phyloP scores from a whole-genome alignment of 331 rosid species.

The Phaseolus coccineus region DNA sequence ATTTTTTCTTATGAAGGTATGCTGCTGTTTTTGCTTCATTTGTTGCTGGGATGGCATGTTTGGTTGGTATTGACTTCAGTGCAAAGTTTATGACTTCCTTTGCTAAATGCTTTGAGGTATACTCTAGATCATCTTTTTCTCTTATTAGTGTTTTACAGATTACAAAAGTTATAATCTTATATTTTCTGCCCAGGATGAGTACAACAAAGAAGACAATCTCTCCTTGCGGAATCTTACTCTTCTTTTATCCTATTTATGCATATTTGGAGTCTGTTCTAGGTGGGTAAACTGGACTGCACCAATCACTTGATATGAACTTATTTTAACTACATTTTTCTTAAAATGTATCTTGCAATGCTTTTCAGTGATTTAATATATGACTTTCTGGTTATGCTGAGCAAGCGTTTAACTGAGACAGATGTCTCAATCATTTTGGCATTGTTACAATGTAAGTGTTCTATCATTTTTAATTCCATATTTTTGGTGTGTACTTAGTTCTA shows the following conservation, averaged over 20 bases:
- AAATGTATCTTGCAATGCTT: slow-evolving; percentile 45
- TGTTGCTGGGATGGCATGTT: slow-evolving; percentile 88
- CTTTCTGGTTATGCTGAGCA: slow-evolving; percentile 79
- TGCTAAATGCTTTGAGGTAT: slow-evolving; percentile 87
- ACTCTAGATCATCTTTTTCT: slow-evolving; percentile 32
- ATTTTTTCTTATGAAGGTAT: slow-evolving; percentile 58
- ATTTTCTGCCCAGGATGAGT: slow-evolving; percentile 68
- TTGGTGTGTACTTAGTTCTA: slow-evolving; percentile 7
- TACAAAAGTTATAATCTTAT: slow-evolving; percentile 19
- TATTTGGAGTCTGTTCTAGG: slow-evolving; percentile 91
- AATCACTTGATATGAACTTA: slow-evolving; percentile 16
- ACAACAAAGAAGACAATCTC: slow-evolving; percentile 77
- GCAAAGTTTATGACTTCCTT: slow-evolving; percentile 85
- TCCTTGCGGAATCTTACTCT: slow-evolving; percentile 86
- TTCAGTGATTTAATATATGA: slow-evolving; percentile 89
- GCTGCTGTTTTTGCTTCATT: slow-evolving; percentile 91
- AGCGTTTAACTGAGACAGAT: slow-evolving; percentile 74
- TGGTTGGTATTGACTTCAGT: slow-evolving; percentile 77
- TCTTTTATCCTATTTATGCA: slow-evolving; percentile 75
- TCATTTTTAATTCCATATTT: slow-evolving; percentile 15
- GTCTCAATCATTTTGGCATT: slow-evolving; percentile 82
- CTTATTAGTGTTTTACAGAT: slow-evolving; percentile 20
- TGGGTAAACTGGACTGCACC: slow-evolving; percentile 43
- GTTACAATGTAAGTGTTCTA: slow-evolving; percentile 71
- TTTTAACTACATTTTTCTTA: slow-evolving; percentile 39